Base-by-base conservation (phyloP, 352 stramenopile genomes). In the Pythium pyrilobum region DNA sequence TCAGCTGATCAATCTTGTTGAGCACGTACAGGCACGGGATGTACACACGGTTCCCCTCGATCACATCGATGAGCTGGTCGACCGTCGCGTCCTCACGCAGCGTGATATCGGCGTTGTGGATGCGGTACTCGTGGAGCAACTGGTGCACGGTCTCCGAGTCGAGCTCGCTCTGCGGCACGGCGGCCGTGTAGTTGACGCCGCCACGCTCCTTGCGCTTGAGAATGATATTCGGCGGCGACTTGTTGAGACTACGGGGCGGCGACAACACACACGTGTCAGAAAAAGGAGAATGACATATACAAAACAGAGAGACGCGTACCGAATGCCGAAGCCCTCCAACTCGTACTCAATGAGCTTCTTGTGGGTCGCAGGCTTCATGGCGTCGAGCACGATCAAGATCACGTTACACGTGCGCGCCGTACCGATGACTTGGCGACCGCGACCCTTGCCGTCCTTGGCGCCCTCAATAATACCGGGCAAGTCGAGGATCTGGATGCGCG, bases 1-100 rank as follows among this genome's bases (percentile, higher is more conserved):
- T 97, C 24, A 99, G 85, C 67, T 98, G 81, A 69, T 99, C 97
- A 64, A 99, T 99, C 77, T 99, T 99, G 81, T 99, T 99, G 55
- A 99, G 93, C 48, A 99, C 92, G 78, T 99, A 99, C 13, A 99
- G 71, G 44, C 86, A 96, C 34, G 96, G 96, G 61, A 99, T 99
- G 77, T 99, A 99, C 20, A 97, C 83, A 50, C 96, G 83, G 74
- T 99, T 99, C 48, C 95, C 95, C 71, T 99, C 96, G 53, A 99
- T 98, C 27, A 98, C 95, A 67, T 99, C 97, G 71, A 99, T 98
- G 45, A 99, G 88, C 66, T 99, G 92, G 81, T 99, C 96, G 18
- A 98, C 90, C 13, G 95, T 98, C 52, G 96, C 80, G 71, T 99
- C 96, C 46, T 98, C 92, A 38, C 85, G 85, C 38, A 98, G 67